Evolutionary conservation across 2,329 filamentous ascomycete genomes (phyloP).

Genomic region (Ceratocystis cacaofunesta): DNA sequence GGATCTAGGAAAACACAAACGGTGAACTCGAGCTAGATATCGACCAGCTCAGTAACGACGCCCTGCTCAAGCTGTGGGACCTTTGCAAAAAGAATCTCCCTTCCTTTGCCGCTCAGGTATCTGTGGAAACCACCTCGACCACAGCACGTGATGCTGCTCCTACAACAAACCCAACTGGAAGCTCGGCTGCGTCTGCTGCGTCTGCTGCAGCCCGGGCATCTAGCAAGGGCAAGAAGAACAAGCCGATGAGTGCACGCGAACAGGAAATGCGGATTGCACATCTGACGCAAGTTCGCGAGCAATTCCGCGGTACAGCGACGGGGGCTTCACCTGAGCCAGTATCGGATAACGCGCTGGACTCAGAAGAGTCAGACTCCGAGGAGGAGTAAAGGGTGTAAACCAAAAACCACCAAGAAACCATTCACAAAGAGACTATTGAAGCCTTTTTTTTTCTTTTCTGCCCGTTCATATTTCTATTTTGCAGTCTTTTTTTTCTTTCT

Average conservation of each 20-base stretch:
- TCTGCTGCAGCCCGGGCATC: conserved; percentile 24
- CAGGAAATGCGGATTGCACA: conserved; percentile 51
- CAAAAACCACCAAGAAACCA: neutral
- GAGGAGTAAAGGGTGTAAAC: conserved; percentile 28
- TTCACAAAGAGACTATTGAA: neutral
- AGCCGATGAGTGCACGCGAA: conserved; percentile 57
- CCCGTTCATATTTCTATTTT: conserved; percentile 2
- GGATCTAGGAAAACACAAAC: conserved; percentile 40
- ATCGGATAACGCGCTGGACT: conserved; percentile 15
- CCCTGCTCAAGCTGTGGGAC: conserved; percentile 37
- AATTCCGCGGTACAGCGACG: conserved; percentile 16
- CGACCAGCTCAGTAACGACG: conserved; percentile 41
- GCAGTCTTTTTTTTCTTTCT: conserved; percentile 3
- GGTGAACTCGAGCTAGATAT: conserved; percentile 47
- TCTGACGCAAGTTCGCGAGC: conserved; percentile 38
- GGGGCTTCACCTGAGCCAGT: conserved; percentile 17
- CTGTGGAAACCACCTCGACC: neutral
- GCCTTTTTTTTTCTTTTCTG: neutral
- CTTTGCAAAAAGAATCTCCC: conserved; percentile 31
- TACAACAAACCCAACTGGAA: conserved; percentile 19
- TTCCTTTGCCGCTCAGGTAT: conserved; percentile 22
- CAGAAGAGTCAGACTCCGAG: conserved; percentile 34
- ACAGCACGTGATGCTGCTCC: conserved; percentile 19
- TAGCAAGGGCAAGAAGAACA: conserved; percentile 54
- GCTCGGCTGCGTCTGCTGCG: conserved; percentile 19